Percentiles rank a stretch among this genome's conserved stretches.
Conservation (phyloP, 73 alveolate genomes). For the Uronychia setigera region DNA sequence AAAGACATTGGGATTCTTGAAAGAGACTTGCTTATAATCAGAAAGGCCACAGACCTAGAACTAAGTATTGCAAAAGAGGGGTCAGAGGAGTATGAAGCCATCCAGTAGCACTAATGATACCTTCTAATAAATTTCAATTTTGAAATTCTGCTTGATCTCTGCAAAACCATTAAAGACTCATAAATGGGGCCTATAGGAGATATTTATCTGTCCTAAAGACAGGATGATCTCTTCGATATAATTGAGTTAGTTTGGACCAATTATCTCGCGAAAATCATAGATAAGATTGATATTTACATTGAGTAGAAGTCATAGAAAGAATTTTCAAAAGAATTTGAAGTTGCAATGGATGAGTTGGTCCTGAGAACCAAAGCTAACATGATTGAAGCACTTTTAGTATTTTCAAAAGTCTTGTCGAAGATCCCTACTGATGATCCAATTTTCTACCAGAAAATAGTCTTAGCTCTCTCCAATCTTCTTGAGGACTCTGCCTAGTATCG, state of each 20-base stretch:
- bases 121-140: slow-evolving; percentile 51
- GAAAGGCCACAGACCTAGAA: slow-evolving; percentile 89
- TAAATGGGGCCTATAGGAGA: slow-evolving; percentile 78
- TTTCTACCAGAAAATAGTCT: slow-evolving; percentile 56
- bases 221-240: slow-evolving; percentile 68
- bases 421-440: slow-evolving; percentile 62
- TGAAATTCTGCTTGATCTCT: slow-evolving; percentile 60
- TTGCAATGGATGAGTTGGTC: slow-evolving; percentile 55
- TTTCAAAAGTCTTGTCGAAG: slow-evolving; percentile 59
- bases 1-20: slow-evolving; percentile 84
- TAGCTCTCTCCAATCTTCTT: slow-evolving; percentile 65
- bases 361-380: slow-evolving; percentile 43
- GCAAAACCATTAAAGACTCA: slow-evolving; percentile 63
- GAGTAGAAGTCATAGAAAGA: slow-evolving; percentile 58
- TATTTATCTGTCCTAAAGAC: slow-evolving; percentile 52
- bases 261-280: slow-evolving; percentile 49
- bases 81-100: slow-evolving; percentile 39
- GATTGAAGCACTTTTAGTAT: slow-evolving; percentile 56
- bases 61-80: slow-evolving; percentile 44
- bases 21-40: slow-evolving; percentile 88
- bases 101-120: slow-evolving; percentile 40
- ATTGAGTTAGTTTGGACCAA: slow-evolving; percentile 49
- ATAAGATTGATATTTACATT: slow-evolving; percentile 59
- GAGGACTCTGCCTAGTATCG: slow-evolving; percentile 77
- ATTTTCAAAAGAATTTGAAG: slow-evolving; percentile 55